A percentile compares a stretch with the other conserved stretches of the same genome.
Conservation (phyloP, 2,329 filamentous ascomycete genomes). For the Apiospora marii region DNA sequence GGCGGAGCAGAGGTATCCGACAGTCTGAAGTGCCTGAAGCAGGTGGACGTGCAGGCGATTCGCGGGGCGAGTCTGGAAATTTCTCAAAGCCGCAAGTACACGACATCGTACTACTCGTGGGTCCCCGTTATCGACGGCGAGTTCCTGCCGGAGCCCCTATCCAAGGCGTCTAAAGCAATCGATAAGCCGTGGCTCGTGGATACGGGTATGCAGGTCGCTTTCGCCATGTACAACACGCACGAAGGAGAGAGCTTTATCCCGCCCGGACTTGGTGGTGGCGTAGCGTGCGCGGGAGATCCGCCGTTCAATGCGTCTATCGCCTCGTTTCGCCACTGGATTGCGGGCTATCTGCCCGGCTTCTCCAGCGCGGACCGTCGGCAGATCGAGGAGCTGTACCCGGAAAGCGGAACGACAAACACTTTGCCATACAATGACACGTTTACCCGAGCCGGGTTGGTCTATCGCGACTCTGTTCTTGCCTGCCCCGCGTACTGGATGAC, state of each 20-base stretch:
- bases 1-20: slow-evolving; percentile 33
- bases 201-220: slow-evolving; percentile 44
- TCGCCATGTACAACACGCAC: slow-evolving; percentile 68
- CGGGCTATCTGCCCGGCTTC: slow-evolving; percentile 60
- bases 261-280: slow-evolving; percentile 50
- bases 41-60: slow-evolving; percentile 58
- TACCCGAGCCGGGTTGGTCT: slow-evolving; percentile 62
- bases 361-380: slow-evolving; percentile 46
- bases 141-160: slow-evolving; percentile 59
- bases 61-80: slow-evolving; percentile 60
- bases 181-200: neutral
- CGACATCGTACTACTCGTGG: slow-evolving; percentile 65
- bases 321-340: slow-evolving; percentile 61
- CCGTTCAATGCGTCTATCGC: slow-evolving; percentile 58
- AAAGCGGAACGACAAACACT: slow-evolving; percentile 52
- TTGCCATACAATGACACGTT: slow-evolving; percentile 61
- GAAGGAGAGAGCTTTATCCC: slow-evolving; percentile 71
- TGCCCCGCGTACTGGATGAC: slow-evolving; percentile 68
- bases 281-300: slow-evolving; percentile 40
- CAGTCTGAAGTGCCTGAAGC: slow-evolving; percentile 63
- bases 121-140: slow-evolving; percentile 65
- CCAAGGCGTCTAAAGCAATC: slow-evolving; percentile 47
- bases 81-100: slow-evolving; percentile 58
- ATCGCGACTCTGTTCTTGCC: slow-evolving; percentile 64
- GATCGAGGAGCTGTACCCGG: slow-evolving; percentile 57